phyloP scores from a whole-genome alignment of 2,329 filamentous ascomycete genomes.

The Phoma sp. region DNA sequence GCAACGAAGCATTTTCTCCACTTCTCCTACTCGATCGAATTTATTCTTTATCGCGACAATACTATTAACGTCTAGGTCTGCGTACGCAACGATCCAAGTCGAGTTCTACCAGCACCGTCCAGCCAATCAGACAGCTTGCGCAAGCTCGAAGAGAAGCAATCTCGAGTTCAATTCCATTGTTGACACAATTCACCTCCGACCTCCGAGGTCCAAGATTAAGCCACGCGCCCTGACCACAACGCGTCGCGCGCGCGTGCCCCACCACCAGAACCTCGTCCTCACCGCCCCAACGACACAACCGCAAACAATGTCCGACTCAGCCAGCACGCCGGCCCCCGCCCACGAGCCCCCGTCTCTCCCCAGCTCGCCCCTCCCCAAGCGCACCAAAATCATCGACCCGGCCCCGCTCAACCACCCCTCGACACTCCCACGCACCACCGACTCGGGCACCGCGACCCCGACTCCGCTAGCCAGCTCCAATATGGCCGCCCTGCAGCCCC shows the following conservation, averaged over 20 bases:
- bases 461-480: constrained; percentile 36
- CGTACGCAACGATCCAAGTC: not conserved
- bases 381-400: constrained; percentile 69
- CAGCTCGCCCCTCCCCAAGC: constrained; percentile 78
- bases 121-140: not conserved
- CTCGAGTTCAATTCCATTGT: too few species aligned
- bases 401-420: constrained; percentile 39
- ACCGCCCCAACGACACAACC: constrained; percentile 9
- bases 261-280: constrained; percentile 16
- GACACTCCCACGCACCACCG: constrained; percentile 34
- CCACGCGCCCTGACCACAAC: constrained; percentile 4
- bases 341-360: constrained; percentile 63
- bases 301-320: constrained; percentile 26
- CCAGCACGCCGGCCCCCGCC: constrained; percentile 35
- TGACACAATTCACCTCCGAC: too few species aligned
- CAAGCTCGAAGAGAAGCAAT: too few species aligned
- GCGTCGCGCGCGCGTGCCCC: constrained; percentile 11
- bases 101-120: not conserved
- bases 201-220: not conserved
- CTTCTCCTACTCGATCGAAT: too few species aligned
- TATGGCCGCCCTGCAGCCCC: constrained; percentile 28
- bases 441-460: constrained; percentile 45
- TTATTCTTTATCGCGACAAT: too few species aligned
- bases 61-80: too few species aligned
- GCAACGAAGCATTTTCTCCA: not conserved